Conservation (phyloP, 1,284 basidiomycete species). For the Cryptococcus sp. region DNA sequence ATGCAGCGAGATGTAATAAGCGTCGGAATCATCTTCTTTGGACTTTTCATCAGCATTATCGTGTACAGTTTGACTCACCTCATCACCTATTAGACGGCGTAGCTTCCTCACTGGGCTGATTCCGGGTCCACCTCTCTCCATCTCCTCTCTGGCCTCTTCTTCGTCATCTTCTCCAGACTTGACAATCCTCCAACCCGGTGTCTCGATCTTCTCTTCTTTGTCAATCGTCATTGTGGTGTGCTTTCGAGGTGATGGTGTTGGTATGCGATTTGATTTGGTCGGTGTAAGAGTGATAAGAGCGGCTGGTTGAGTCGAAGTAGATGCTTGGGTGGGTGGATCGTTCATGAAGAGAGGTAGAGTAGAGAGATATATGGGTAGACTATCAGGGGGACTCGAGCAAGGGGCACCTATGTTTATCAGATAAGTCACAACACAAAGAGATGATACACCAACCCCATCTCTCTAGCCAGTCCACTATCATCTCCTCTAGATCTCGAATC, state of each 20-base stretch:
- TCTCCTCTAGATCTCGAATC: constrained; percentile 65
- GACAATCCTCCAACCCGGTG: constrained; percentile 36
- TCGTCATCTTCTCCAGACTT: constrained; percentile 36
- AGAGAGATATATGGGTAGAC: constrained; percentile 63
- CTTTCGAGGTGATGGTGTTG: neutral
- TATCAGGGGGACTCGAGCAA: constrained; percentile 62
- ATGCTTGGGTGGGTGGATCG: constrained; percentile 11
- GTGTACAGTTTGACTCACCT: constrained; percentile 53
- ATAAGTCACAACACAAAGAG: constrained; percentile 6
- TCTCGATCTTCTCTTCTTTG: constrained; percentile 31
- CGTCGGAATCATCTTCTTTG: constrained; percentile 70
- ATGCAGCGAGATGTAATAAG: constrained; percentile 76
- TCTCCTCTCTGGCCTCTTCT: constrained; percentile 39
- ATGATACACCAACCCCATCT: constrained; percentile 61
- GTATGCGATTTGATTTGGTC: neutral
- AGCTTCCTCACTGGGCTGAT: constrained; percentile 27
- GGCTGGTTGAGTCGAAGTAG: constrained; percentile 1
- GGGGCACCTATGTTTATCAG: constrained; percentile 56
- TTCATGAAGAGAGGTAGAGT: constrained; percentile 48
- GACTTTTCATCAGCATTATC: constrained; percentile 47
- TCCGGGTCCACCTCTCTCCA: constrained; percentile 8
- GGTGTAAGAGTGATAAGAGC: constrained; percentile 18
- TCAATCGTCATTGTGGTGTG: neutral
- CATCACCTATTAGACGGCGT: constrained; percentile 51
- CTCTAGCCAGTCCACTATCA: constrained; percentile 76